A percentile compares a stretch with the other conserved stretches of the same genome.
Conservation (phyloP, 176 grass and related monocot genomes). For the Zea luxurians region DNA sequence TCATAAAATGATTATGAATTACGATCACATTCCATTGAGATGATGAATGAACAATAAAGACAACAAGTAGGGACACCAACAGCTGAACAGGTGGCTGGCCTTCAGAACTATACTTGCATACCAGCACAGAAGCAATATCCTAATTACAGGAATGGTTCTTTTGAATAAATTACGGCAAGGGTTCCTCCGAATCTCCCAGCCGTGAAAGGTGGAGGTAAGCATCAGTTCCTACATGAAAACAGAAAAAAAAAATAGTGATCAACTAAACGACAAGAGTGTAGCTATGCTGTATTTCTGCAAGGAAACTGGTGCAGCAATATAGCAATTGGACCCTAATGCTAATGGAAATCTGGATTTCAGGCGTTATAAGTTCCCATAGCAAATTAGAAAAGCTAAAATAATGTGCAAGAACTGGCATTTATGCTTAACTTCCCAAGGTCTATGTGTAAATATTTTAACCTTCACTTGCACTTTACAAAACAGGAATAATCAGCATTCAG, state of each 20-base stretch:
- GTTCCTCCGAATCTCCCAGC: slow-evolving; percentile 91
- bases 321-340: not conserved
- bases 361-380: not conserved
- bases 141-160: slow-evolving; percentile 48
- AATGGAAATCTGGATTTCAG: not conserved
- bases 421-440: not conserved
- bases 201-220: slow-evolving; percentile 94
- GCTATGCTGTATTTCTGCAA: not conserved
- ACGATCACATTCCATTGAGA: not conserved
- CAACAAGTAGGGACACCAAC: slow-evolving; percentile 12
- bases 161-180: slow-evolving; percentile 55
- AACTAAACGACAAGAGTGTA: slow-evolving; percentile 5
- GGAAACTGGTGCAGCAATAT: not conserved
- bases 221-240: slow-evolving; percentile 69
- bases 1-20: not conserved
- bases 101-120: slow-evolving; percentile 44
- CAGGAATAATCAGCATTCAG: not conserved
- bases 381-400: slow-evolving; percentile 9
- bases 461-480: slow-evolving; percentile 11
- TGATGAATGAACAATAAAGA: not conserved
- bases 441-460: not conserved
- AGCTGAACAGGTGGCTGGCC: slow-evolving; percentile 39
- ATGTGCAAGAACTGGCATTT: not conserved
- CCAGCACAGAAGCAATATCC: slow-evolving; percentile 39
- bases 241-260: not conserved